Evolutionary conservation across 1,139 yeast genomes (phyloP), one percentile per base, ranked within the genome.

Genomic region (Pichia sp.): DNA sequence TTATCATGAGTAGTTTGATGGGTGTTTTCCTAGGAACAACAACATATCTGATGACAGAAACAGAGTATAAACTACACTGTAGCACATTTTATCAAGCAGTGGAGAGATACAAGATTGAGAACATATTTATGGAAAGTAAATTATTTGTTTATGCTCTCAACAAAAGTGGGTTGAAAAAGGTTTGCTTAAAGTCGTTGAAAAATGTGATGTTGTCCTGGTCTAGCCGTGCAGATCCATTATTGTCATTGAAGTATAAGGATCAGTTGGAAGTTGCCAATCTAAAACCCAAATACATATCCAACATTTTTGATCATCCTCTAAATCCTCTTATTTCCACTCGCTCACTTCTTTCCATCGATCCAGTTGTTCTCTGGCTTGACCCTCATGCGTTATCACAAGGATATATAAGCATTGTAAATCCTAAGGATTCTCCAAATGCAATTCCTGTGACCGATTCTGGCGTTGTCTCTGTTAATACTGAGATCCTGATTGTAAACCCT

Each of bases 381-480:
- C 91, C 96, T 1, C 70, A 83, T 42, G 93, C 95, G 0, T 67
- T 93, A 45, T 72, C 97, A 25, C 93, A 86, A 52, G 98, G 99
- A 4, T 77, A 81, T 44, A 72, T 91, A 1, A 79, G 86, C 15
- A 73, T 84, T 23, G 91, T 88, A 3, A 83, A 84, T 50, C 93
- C 85, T 20, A 79, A 74, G 41, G 74, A 73, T 38, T 78, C 82
- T 2, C 73, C 77, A 43, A 49, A 48, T 38, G 84, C 88, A 0
- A 65, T 91, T 40, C 82, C 81, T 48, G 66, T 93, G 14, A 96
- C 88, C 54, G 98, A 93, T 57, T 84, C 95, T 0, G 99, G 99
- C 8, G 84, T 89, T 74, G 96, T 89, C 0, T 95, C 96, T 0
- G 91, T 88, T 14, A 85, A 95, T 56, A 85, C 97, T 0, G 95